Conservation (phyloP, 2,329 filamentous ascomycete genomes). For the Botrytis porri region DNA sequence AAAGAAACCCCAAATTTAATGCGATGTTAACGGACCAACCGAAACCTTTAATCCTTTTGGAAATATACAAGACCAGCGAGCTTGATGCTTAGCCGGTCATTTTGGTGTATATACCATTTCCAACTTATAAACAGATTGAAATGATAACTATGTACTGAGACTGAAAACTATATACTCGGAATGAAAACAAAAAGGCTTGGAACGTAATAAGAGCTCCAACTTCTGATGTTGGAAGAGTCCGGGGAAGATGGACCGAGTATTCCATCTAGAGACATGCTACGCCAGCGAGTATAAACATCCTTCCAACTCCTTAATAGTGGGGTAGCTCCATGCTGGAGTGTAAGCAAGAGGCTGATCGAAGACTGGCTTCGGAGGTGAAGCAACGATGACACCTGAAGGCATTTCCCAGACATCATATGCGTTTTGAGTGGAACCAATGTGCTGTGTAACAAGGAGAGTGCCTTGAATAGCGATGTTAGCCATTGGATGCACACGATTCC, state of each 20-base stretch:
- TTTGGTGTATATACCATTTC: not conserved
- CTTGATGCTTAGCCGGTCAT: not conserved
- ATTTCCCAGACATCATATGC: conserved; percentile 14
- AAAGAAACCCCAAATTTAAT: not conserved
- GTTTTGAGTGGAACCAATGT: conserved; percentile 12
- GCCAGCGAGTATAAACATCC: not conserved
- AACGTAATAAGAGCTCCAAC: not conserved
- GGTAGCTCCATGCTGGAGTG: not conserved
- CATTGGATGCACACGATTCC: not conserved
- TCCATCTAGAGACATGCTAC: not conserved
- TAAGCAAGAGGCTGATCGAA: not conserved
- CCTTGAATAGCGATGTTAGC: conserved; percentile 1
- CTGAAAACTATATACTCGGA: not conserved
- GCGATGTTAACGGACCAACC: not conserved
- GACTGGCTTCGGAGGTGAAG: not conserved
- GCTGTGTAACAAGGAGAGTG: not conserved
- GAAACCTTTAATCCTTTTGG: not conserved
- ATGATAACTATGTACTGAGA: not conserved
- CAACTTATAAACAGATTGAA: not conserved
- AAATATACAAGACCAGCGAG: not conserved
- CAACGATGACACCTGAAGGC: not conserved
- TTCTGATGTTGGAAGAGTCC: not conserved
- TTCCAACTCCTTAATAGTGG: not conserved
- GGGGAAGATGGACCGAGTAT: not conserved
- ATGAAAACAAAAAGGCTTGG: not conserved